These are phyloP conservation scores for Micractinium sp. DNA, from an alignment of 139 green algal species.

Conservation along the genomic window DNA sequence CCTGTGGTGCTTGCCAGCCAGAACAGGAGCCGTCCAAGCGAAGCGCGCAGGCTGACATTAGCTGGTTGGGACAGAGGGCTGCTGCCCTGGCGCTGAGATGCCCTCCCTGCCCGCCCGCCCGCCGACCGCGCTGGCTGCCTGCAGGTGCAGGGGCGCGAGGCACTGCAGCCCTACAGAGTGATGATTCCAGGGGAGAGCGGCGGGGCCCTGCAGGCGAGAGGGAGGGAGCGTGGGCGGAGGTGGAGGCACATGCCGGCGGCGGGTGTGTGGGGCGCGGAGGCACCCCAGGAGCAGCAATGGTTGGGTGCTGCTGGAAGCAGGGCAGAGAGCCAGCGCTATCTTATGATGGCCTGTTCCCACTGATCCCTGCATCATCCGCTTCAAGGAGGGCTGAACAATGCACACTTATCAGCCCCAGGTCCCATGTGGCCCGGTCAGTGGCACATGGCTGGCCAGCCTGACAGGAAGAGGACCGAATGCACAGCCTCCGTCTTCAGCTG, in stretches of 20 bases:
- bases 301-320: not conserved
- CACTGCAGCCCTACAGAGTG: conserved; percentile 41
- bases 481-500: not conserved
- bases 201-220: conserved; percentile 21
- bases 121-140: not conserved
- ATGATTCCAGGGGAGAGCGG: conserved; percentile 34
- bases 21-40: too few relatives aligned
- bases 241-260: not conserved
- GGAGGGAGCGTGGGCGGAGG: not conserved
- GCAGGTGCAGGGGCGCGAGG: conserved; percentile 36
- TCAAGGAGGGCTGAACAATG: too few relatives aligned
- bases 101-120: not conserved
- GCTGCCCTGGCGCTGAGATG: not conserved
- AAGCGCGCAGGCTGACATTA: not conserved
- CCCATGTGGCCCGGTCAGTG: not conserved
- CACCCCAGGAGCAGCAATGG: not conserved
- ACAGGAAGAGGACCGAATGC: not conserved
- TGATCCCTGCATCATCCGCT: too few relatives aligned
- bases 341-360: not conserved
- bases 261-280: not conserved
- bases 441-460: not conserved
- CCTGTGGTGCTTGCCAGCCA: too few relatives aligned
- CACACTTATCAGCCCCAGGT: too few relatives aligned
- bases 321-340: not conserved
- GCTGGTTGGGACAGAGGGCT: not conserved